Evolutionary conservation across 1,139 yeast species (phyloP).

Genomic region (Blastobotrys raffinosifermentans): DNA sequence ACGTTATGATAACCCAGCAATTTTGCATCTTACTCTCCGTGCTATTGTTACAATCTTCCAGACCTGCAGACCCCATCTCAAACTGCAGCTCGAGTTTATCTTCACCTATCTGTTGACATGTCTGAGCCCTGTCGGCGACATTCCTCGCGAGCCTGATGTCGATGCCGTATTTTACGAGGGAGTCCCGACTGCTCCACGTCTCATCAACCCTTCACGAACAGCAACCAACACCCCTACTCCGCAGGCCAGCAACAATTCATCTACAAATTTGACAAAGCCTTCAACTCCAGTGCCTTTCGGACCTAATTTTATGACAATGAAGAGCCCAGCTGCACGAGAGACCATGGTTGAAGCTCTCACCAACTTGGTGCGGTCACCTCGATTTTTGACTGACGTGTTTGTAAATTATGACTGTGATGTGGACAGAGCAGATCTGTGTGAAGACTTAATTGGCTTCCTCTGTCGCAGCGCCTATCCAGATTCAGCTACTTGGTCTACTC

Average conservation of each 20-base stretch:
- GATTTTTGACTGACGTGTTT: constrained; percentile 69
- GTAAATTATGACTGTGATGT: constrained; percentile 88
- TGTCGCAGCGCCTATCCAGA: constrained; percentile 78
- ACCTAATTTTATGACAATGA: constrained; percentile 16
- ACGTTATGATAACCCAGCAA: constrained; percentile 59
- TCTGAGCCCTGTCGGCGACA: constrained; percentile 34
- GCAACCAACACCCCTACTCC: constrained; percentile 17
- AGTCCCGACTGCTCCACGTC: constrained; percentile 35
- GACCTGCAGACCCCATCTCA: constrained; percentile 30
- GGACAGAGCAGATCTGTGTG: constrained; percentile 77
- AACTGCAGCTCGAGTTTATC: constrained; percentile 39
- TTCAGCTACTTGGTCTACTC: constrained; percentile 68
- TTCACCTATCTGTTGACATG: constrained; percentile 36
- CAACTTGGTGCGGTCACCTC: constrained; percentile 69
- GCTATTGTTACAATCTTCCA: constrained; percentile 56
- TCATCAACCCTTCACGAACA: constrained; percentile 26
- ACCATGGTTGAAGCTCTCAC: constrained; percentile 79
- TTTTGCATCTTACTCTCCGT: constrained; percentile 71
- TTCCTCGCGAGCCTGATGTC: constrained; percentile 36
- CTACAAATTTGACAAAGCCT: constrained; percentile 12
- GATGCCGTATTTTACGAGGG: constrained; percentile 39
- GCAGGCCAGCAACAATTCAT: constrained; percentile 8
- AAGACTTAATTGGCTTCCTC: constrained; percentile 59
- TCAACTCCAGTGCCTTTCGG: constrained; percentile 15
- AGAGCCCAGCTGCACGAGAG: constrained; percentile 57